Conservation (phyloP, 1,139 yeast species). For the Meyerozyma athensensis region DNA sequence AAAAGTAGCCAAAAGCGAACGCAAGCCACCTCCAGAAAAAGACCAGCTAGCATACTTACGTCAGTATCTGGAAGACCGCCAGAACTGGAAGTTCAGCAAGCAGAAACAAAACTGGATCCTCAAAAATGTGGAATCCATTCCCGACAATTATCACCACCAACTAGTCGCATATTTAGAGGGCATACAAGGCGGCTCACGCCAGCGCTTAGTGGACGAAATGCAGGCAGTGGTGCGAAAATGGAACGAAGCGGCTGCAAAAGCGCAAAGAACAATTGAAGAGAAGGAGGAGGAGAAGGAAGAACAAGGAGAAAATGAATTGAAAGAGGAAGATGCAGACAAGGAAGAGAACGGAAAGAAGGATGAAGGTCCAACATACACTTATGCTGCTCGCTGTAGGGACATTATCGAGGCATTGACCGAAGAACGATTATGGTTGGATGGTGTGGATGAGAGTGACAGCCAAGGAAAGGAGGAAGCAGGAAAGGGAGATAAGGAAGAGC, state of each 20-base stretch:
- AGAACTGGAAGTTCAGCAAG: slow-evolving; percentile 86
- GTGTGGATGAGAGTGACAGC: slow-evolving; percentile 28
- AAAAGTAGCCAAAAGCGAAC: slow-evolving; percentile 70
- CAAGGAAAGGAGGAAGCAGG: slow-evolving; percentile 7
- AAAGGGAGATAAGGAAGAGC: no score
- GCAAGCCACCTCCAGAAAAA: slow-evolving; percentile 71
- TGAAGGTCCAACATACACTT: slow-evolving; percentile 28
- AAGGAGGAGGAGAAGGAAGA: slow-evolving; percentile 23
- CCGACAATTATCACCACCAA: slow-evolving; percentile 51
- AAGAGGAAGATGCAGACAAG: slow-evolving; percentile 10
- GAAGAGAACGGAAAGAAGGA: slow-evolving; percentile 15
- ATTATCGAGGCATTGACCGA: slow-evolving; percentile 34
- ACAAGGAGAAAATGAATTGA: no score
- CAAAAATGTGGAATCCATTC: slow-evolving; percentile 57
- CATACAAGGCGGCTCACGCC: slow-evolving; percentile 69
- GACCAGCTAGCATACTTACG: slow-evolving; percentile 77
- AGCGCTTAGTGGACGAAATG: slow-evolving; percentile 52
- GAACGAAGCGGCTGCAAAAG: slow-evolving; percentile 48
- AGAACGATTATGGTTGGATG: slow-evolving; percentile 31
- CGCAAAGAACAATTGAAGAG: slow-evolving; percentile 34
- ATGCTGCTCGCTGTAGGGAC: slow-evolving; percentile 42
- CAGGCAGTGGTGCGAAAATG: slow-evolving; percentile 45
- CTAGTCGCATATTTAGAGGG: slow-evolving; percentile 59
- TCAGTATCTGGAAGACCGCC: slow-evolving; percentile 56
- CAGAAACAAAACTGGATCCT: slow-evolving; percentile 93